Percentiles rank a stretch among this genome's conserved stretches.
Evolutionary conservation across 2,329 filamentous ascomycete species (phyloP).

Genomic region (Pseudogymnoascus sp.): DNA sequence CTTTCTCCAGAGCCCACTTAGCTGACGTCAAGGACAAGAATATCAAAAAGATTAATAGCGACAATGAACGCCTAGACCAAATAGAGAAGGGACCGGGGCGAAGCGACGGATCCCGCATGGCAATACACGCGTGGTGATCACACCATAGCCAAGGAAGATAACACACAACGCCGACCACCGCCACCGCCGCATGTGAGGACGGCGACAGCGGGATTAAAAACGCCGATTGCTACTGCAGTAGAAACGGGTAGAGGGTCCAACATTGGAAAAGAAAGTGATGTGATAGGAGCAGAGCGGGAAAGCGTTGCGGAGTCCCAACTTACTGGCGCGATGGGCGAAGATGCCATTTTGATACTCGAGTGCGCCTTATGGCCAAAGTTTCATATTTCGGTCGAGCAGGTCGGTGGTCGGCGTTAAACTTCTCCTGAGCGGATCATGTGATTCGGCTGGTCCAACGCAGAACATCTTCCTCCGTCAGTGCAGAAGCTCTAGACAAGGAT

Average conservation of each 20-base stretch:
- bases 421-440: neutral
- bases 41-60: neutral
- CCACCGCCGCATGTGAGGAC: neutral
- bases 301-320: neutral
- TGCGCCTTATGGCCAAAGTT: conserved; percentile 1
- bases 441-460: neutral
- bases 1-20: neutral
- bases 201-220: conserved; percentile 1
- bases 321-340: neutral
- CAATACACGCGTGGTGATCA: conserved; percentile 1
- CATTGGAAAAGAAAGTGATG: neutral
- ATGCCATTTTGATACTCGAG: conserved; percentile 7
- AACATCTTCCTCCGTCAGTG: neutral
- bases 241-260: neutral
- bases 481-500: conserved; percentile 1
- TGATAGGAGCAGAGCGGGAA: neutral
- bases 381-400: neutral
- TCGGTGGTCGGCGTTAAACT: neutral
- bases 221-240: neutral
- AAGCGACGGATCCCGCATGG: neutral
- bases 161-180: neutral
- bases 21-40: neutral
- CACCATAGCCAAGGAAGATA: conserved; percentile 1
- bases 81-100: neutral
- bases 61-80: neutral